These are phyloP conservation scores for Penicillium paradoxum DNA, from an alignment of 495 filamentous ascomycete species.

Conservation along the genomic window DNA sequence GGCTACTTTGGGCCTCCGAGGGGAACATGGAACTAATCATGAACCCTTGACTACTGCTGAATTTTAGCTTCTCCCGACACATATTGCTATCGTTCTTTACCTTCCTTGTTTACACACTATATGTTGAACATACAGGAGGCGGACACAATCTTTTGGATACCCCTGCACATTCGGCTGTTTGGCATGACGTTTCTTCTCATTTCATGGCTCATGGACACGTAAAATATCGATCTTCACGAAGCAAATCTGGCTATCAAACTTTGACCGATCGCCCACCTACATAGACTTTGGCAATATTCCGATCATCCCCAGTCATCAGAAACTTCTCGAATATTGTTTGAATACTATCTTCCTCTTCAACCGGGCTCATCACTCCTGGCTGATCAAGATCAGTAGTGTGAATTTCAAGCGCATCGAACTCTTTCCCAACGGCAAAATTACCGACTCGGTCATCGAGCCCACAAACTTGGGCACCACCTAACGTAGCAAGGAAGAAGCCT, in stretches of 20 bases:
- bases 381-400: conserved; percentile 28
- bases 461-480: conserved; percentile 58
- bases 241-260: conserved; percentile 36
- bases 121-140: too few species aligned
- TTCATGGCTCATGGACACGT: not conserved
- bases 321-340: conserved; percentile 57
- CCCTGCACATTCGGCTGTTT: not conserved
- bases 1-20: conserved; percentile 59
- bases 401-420: conserved; percentile 61
- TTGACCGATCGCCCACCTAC: conserved; percentile 51
- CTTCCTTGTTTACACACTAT: not conserved
- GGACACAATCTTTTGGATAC: not conserved
- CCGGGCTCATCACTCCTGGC: conserved; percentile 45
- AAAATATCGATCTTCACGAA: not conserved
- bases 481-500: conserved; percentile 57
- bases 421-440: conserved; percentile 54
- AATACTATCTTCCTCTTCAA: conserved; percentile 48
- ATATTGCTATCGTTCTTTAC: not conserved
- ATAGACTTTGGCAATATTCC: conserved; percentile 55
- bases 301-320: conserved; percentile 61
- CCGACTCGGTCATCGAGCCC: conserved; percentile 52
- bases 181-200: not conserved
- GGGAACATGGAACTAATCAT: conserved; percentile 38
- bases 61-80: not conserved
- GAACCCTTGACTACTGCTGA: not conserved